Base-by-base conservation (phyloP, 148 eudicot species). In the Rheum nobile region DNA sequence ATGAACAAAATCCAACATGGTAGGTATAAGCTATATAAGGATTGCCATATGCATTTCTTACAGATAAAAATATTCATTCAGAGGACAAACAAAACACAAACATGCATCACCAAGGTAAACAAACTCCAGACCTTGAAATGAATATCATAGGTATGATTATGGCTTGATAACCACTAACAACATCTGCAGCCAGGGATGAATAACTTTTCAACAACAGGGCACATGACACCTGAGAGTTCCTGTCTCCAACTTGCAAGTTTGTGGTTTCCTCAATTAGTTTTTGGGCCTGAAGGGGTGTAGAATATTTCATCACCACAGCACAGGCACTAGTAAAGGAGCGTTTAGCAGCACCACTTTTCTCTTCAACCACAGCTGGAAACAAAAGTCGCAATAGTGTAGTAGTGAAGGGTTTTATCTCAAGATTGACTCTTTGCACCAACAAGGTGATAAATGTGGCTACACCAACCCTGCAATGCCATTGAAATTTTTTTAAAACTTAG, bases 241-340 rank as follows among this genome's bases (percentile, higher is more conserved):
- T 84, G 78, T 94, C 98, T 76, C 97, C 97, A 71, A 86, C 76
- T 76, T 91, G 98, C 79, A 94, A 80, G 71, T 84, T 84, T 54
- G 89, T 85, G 50, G 96, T 79, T n/a, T 91, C 97, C 83, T 89
- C 97, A 72, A 94, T 79, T 73, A 85, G 79, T 71, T 88, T 88
- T 67, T 91, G 89, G 74, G 93, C 91, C 76, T 86, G 97, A 24
- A 90, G 74, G 29, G 87, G 86, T 54, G 91, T 48, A 75, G 98
- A 86, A 83, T 86, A 85, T 82, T 91, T 94, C 80, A 94, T 78
- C 73, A 86, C 91, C 65, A 86, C 79, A 44, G 98, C 97, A 83
- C 92, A 89, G 47, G 98, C 91, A 91, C 89, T 91, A 67, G 97
- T 90, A 88, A 88, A 94, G 48, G 98, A 93, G 82, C 93, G 96